Evolutionary conservation across 768 basidiomycete species (phyloP).

Genomic region (Ephemerocybe angulata): DNA sequence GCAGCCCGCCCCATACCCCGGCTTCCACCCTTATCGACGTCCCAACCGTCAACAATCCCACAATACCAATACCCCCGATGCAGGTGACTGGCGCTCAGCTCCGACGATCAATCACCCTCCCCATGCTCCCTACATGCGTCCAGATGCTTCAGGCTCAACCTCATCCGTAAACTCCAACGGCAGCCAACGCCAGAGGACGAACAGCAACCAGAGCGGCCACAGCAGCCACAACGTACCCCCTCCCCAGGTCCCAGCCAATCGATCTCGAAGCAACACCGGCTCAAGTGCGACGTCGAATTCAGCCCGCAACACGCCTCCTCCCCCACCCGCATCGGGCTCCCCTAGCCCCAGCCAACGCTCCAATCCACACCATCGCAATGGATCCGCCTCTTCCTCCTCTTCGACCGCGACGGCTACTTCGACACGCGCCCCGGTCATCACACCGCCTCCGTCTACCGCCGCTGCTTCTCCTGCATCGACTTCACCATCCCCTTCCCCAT

Average conservation of each 20-base stretch:
- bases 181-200: constrained; percentile 62
- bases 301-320: constrained; percentile 26
- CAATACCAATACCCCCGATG: constrained; percentile 22
- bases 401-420: constrained; percentile 40
- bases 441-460: constrained; percentile 25
- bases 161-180: constrained; percentile 69
- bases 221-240: constrained; percentile 36
- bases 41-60: constrained; percentile 49
- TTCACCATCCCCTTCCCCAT: constrained; percentile 26
- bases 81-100: constrained; percentile 46
- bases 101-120: constrained; percentile 35
- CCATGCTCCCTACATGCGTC: constrained; percentile 75
- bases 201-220: constrained; percentile 63
- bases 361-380: constrained; percentile 39
- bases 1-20: constrained; percentile 43
- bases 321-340: constrained; percentile 19
- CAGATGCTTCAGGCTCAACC: constrained; percentile 75
- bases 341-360: constrained; percentile 26
- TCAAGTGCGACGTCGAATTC: constrained; percentile 20
- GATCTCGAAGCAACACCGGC: constrained; percentile 11
- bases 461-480: constrained; percentile 33
- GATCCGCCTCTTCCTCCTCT: constrained; percentile 47
- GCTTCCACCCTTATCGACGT: constrained; percentile 81
- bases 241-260: background rate
- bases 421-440: constrained; percentile 22